Conservation (phyloP, 768 basidiomycete genomes). For the Suillus plorans region DNA sequence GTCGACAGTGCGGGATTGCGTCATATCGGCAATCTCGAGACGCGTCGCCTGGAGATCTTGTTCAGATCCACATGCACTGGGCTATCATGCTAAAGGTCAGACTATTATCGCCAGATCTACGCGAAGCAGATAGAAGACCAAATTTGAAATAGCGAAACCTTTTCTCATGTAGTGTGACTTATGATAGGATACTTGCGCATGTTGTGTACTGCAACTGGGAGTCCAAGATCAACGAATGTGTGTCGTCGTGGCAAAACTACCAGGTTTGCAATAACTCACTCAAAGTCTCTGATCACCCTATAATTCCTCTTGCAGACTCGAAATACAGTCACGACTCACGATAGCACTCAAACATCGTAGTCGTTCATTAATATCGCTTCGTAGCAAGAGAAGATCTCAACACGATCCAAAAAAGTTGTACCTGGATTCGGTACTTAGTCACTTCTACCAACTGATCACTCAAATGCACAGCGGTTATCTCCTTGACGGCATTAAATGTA, state of each 20-base stretch:
- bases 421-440: neutral
- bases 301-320: neutral
- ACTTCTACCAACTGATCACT: neutral
- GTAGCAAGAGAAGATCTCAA: neutral
- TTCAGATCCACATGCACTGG: slow-evolving; percentile 12
- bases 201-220: neutral
- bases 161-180: slow-evolving; percentile 6
- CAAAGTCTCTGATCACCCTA: no score
- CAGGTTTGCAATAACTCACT: neutral
- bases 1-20: neutral
- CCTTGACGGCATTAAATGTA: no score
- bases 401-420: neutral
- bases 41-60: neutral
- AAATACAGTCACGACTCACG: neutral
- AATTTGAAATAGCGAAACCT: slow-evolving; percentile 34
- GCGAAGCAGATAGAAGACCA: slow-evolving; percentile 1
- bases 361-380: slow-evolving; percentile 5
- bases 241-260: neutral
- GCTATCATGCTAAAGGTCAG: no score
- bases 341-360: neutral
- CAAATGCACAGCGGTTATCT: neutral
- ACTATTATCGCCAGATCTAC: slow-evolving; percentile 16
- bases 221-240: neutral
- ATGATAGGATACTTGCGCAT: no score
- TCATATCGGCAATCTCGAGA: neutral